Evolutionary conservation across 345 rosid genomes (phyloP).

Genomic region (Ricinus communis): DNA sequence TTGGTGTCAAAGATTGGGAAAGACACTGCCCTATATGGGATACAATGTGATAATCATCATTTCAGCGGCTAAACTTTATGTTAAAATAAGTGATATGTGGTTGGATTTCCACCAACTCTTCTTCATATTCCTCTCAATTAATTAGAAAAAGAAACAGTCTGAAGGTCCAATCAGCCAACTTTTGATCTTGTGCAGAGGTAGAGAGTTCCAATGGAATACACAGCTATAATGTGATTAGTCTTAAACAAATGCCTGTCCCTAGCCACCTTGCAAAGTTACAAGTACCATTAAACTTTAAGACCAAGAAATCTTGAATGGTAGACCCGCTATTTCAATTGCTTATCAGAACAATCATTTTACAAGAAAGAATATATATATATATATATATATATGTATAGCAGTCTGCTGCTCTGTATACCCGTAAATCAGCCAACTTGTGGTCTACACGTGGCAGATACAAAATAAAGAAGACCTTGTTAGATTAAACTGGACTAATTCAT

Average conservation of each 20-base stretch:
- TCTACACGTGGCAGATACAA: too few species aligned
- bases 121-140: constrained; percentile 11
- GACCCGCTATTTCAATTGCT: constrained; percentile 33
- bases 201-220: constrained; percentile 15
- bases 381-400: too few species aligned
- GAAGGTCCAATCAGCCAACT: constrained; percentile 30
- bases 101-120: constrained; percentile 29
- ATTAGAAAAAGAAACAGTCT: constrained; percentile 1
- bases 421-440: too few species aligned
- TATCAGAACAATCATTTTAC: background rate
- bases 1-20: background rate
- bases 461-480: too few species aligned
- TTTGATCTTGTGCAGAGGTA: constrained; percentile 25
- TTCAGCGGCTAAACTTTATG: constrained; percentile 7
- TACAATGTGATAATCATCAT: constrained; percentile 17
- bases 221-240: constrained; percentile 18
- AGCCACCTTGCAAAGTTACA: constrained; percentile 21
- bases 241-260: background rate
- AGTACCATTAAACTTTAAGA: constrained; percentile 21
- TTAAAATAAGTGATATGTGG: background rate
- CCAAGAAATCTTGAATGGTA: constrained; percentile 20
- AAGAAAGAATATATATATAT: too few species aligned
- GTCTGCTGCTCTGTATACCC: too few species aligned
- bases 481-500: too few species aligned
- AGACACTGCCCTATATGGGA: background rate